Evolutionary conservation across 805 yeast species (phyloP).

Genomic region (Scheffersomyces ergatensis): DNA sequence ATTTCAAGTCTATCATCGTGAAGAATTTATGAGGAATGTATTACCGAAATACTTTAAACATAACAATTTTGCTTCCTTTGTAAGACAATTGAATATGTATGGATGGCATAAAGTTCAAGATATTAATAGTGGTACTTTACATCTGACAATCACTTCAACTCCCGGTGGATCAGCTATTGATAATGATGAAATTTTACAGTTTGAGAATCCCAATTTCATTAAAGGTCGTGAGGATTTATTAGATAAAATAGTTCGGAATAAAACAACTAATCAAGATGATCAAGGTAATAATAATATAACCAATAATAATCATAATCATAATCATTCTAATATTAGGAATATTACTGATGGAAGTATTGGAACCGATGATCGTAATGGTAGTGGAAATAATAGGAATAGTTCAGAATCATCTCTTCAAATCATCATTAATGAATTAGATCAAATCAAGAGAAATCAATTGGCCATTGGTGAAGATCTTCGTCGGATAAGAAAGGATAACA

Average conservation of each 20-base stretch:
- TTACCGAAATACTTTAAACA: constrained; percentile 93
- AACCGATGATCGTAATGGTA: too few relatives aligned
- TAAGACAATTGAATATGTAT: constrained; percentile 94
- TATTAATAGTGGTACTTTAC: constrained; percentile 68
- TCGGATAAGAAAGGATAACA: constrained; percentile 83
- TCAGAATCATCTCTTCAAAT: too few relatives aligned
- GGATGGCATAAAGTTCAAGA: constrained; percentile 99
- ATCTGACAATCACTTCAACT: constrained; percentile 12
- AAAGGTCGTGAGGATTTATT: constrained; percentile 79
- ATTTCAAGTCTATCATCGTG: constrained; percentile 82
- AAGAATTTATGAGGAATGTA: constrained; percentile 76
- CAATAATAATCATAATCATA: too few relatives aligned
- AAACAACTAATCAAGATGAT: constrained; percentile 27
- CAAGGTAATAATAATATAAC: constrained; percentile 13
- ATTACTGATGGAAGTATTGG: too few relatives aligned
- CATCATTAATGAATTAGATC: constrained; percentile 69
- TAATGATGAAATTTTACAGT: constrained; percentile 84
- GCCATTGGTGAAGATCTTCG: constrained; percentile 81
- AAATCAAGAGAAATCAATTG: constrained; percentile 72
- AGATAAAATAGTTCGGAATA: constrained; percentile 81
- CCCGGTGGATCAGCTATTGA: constrained; percentile 6
- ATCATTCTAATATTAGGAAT: too few relatives aligned
- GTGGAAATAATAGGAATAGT: constrained; percentile 33
- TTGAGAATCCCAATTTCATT: constrained; percentile 77
- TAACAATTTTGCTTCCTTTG: constrained; percentile 91